These are phyloP conservation scores for Helichrysum umbraculigerum DNA, from an alignment of 129 eudicot genomes.

Conservation along the genomic window DNA sequence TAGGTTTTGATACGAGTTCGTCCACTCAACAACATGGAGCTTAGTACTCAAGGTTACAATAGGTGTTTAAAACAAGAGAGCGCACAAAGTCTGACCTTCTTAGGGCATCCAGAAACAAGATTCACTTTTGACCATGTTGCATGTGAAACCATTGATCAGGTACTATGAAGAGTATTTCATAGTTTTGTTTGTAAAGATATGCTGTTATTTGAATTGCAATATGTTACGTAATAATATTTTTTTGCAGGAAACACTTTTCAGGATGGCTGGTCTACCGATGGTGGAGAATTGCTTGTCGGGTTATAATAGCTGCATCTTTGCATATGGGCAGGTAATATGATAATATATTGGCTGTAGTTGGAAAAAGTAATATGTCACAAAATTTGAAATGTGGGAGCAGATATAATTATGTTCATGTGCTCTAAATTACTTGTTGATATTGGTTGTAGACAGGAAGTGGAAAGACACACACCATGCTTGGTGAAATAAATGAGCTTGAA, in stretches of 20 bases:
- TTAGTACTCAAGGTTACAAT: constrained; percentile 55
- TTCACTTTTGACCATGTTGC: constrained; percentile 96
- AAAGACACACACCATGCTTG: constrained; percentile 96
- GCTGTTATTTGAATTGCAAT: not conserved
- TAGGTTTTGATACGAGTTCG: constrained; percentile 85
- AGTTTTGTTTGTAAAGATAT: not conserved
- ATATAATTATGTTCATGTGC: not conserved
- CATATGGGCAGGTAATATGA: constrained; percentile 89
- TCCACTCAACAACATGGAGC: constrained; percentile 79
- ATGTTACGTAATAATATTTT: constrained; percentile 2
- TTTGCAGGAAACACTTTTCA: constrained; percentile 88
- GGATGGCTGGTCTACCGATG: constrained; percentile 97
- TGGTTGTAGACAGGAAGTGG: constrained; percentile 89
- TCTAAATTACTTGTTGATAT: constrained; percentile 15
- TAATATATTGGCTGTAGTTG: not conserved
- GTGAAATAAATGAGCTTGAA: constrained; percentile 77
- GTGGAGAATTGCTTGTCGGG: constrained; percentile 98
- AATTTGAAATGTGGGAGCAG: no score
- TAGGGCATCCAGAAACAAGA: constrained; percentile 81
- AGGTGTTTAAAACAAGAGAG: constrained; percentile 94
- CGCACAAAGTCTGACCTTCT: constrained; percentile 74
- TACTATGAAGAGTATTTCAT: constrained; percentile 15
- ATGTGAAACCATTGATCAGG: constrained; percentile 92
- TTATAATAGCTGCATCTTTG: constrained; percentile 95
- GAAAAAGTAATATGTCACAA: not conserved